These are phyloP conservation scores for Beauveria bassiana DNA, from an alignment of 2,329 filamentous ascomycete genomes.

Conservation along the genomic window DNA sequence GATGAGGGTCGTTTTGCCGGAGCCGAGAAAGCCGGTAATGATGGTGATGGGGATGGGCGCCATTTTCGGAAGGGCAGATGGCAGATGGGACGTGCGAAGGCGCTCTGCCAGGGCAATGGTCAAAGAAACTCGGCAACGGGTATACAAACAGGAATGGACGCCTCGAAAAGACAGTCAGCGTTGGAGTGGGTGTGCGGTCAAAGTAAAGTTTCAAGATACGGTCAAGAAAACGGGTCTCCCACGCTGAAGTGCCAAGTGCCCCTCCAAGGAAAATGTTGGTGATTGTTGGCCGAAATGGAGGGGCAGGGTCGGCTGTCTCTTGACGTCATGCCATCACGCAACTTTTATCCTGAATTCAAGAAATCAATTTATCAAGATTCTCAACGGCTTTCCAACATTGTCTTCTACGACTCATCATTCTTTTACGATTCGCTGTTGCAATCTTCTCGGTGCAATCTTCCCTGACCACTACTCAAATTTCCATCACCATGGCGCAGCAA, in stretches of 20 bases:
- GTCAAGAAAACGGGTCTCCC: background rate
- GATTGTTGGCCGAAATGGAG: conserved; percentile 7
- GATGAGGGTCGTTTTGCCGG: conserved; percentile 92
- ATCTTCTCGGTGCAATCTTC: too few species aligned
- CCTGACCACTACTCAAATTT: background rate
- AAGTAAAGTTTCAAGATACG: background rate
- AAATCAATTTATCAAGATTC: background rate
- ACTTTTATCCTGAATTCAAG: background rate
- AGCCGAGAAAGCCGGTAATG: conserved; percentile 91
- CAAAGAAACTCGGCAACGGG: background rate
- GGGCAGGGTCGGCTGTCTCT: conserved; percentile 7
- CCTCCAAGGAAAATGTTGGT: conserved; percentile 7
- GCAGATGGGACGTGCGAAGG: background rate
- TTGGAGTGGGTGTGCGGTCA: background rate
- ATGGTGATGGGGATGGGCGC: conserved; percentile 83
- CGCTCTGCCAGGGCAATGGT: background rate
- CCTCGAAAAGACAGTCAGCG: background rate
- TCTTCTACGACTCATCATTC: background rate
- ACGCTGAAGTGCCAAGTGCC: conserved; percentile 2
- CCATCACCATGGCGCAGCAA: background rate
- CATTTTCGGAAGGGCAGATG: conserved; percentile 33
- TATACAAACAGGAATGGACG: background rate
- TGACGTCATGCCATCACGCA: conserved; percentile 11
- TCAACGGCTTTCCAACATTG: too few species aligned
- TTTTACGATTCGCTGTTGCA: too few species aligned